Evolutionary conservation across 2,329 filamentous ascomycete genomes (phyloP), one percentile per base, ranked within the genome.

Genomic region (Pseudogymnoascus sp.): DNA sequence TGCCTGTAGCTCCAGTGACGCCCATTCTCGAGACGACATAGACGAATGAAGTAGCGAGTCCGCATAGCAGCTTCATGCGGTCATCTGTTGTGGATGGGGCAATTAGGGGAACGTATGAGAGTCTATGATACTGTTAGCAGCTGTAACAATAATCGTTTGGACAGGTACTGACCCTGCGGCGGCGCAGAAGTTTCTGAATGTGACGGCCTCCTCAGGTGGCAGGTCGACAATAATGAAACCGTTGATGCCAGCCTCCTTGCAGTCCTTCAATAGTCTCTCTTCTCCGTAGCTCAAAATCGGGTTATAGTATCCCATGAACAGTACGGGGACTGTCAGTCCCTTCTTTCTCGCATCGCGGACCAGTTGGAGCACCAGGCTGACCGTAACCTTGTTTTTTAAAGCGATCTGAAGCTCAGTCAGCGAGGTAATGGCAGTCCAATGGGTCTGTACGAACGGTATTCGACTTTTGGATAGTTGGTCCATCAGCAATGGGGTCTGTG

Each of bases 231-330:
- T 88, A 72, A 99, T 97, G 78, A 98, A 98, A 64, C 95, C 93
- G 77, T 96, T 97, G 74, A 96, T 86, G 26, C 93, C 91, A 2
- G 91, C 89, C 62, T 86, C 85, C 74, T 89, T 88, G 75, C 91
- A 91, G 76, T 98, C 93, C 70, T 86, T 83, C 62, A 99, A 81
- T 76, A 98, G 86, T 65, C 83, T 84, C 78, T 96, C 92, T 78
- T 99, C 95, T 62, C 95, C 95, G 74, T 98, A 99, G 72, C 89
- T 91, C 66, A 98, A 81, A 66, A 98, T 82, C 1, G 95, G 95
- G 80, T 99, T 99, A 79, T 96, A 99, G 84, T 99, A 99, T 71
- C 95, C 95, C 95, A 99, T 99, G 68, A 99, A 84, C 73, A 99
- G 79, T 43, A 99, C 85, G 0, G 95, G 95, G 0, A 89, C 86